Base-by-base conservation (phyloP, 805 yeast genomes). In the Metschnikowia koreensis region DNA sequence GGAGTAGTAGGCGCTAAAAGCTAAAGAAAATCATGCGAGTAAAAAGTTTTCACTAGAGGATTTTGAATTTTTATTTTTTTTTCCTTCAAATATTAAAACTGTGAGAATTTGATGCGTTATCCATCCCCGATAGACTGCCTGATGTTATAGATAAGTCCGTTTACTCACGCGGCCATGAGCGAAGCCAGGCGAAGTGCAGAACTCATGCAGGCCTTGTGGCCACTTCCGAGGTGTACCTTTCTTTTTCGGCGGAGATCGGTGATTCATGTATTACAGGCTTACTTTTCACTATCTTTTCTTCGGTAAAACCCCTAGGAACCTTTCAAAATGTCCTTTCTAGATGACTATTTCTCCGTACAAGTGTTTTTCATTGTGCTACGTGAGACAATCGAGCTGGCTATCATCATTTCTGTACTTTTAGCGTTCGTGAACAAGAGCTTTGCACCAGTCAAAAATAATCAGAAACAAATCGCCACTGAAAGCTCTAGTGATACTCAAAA, bases 301-400 rank as follows among this genome's bases (percentile, higher is more conserved):
- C 40, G 15, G n/a, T 17, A 5, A n/a, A 37, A 37, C 2, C 2
- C 9, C 40, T n/a, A 3, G 3, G 15, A 37, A 9, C 37, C 37
- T 16, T 31, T 33, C 28, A 33, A 28, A 29, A 57, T 59, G 62
- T 39, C 52, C 5, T 48, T 52, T 28, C 46, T 58, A 28, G 56
- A 58, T 16, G 55, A 56, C 27, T 54, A 49, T 41, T 60, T 60
- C 46, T 58, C 61, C 11, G 59, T 56, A 36, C 63, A 60, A 50
- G 57, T 58, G 40, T 60, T 60, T 41, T 58, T 60, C 50, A 60
- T 60, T 16, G 59, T 60, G 9, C 52, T 60, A 5, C 52, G 63
- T 12, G 63, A 60, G 43, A 56, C 61, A 16, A 49, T 60, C 15
- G 63, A 60, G 51, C 60, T 57, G 55, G 63, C 61, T 34, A 56